A percentile compares a stretch with the other conserved stretches of the same genome.
These are phyloP conservation scores for Glycine latifolia DNA, from an alignment of 306 rosid genomes.

Conservation along the genomic window DNA sequence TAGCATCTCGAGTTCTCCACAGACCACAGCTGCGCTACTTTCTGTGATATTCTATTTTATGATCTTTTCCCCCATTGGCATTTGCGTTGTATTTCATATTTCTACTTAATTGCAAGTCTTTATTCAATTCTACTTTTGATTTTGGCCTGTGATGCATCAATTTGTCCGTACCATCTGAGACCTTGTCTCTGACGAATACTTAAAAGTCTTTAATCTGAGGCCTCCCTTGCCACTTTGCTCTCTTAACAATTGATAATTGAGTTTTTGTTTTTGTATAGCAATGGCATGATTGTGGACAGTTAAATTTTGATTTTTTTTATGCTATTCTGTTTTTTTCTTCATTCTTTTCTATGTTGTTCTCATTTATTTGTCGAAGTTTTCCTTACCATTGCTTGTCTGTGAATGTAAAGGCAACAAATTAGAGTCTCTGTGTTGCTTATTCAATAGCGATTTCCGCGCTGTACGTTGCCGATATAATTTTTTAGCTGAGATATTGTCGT, in stretches of 20 bases:
- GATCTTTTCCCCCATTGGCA: too few relatives aligned
- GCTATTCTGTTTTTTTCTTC: too few relatives aligned
- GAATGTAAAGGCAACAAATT: constrained; percentile 73
- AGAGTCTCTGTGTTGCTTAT: constrained; percentile 81
- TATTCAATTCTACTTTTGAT: too few relatives aligned
- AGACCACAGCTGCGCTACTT: too few relatives aligned
- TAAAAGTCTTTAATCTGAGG: constrained; percentile 51
- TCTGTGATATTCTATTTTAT: too few relatives aligned
- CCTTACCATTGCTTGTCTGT: background rate
- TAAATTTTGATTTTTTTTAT: too few relatives aligned
- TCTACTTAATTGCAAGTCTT: too few relatives aligned
- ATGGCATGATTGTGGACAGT: background rate
- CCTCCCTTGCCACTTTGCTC: background rate
- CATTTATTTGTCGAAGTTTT: background rate
- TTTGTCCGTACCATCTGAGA: constrained; percentile 76
- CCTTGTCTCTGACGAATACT: constrained; percentile 47
- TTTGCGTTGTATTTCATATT: too few relatives aligned
- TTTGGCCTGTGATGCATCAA: constrained; percentile 60
- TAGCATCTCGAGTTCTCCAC: too few relatives aligned
- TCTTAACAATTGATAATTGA: too few relatives aligned
- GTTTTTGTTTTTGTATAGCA: constrained; percentile 19
- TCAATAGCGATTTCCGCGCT: constrained; percentile 73
- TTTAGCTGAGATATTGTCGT: constrained; percentile 65
- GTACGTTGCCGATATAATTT: constrained; percentile 77
- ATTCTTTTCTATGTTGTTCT: too few relatives aligned